Base-by-base conservation (phyloP, 116 monocot genomes). In the Cymodocea nodosa region DNA sequence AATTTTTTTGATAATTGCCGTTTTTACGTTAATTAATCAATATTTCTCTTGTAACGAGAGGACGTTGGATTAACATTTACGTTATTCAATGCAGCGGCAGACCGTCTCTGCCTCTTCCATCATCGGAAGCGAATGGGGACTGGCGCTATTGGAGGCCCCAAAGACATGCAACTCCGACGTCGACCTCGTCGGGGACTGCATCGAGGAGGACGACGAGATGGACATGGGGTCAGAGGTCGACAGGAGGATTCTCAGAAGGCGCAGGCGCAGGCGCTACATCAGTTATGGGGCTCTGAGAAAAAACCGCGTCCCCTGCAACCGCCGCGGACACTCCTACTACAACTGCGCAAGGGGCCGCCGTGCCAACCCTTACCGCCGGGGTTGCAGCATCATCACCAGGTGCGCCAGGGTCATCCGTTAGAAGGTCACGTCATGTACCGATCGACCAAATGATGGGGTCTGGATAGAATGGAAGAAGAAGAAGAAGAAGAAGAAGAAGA, bases 311-410 rank as follows among this genome's bases (percentile, higher is more conserved):
- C 93, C 93, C 0, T 93, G 93, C 76, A 78, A 56, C 72, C 65
- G 53, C 30, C 81, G 84, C 0, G 93, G 93, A 8, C 36, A 60
- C 3, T 86, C 93, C 24, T 93, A 93, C 82, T 85, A 85, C 75
- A 83, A 79, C 72, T 93, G 93, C 81, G 63, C 55, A 18, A 25
- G 17, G 13, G 19, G 59, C n/a, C 65, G 36, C 35, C 35, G 58
- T 9, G 93, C 72, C 48, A 93, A 93, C 48, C 89, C 93, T 4
- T 93, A 93, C 69, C 66, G 75, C 14, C 85, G 93, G 30, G 80
- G 83, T 11, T 93, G 93, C 80, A 77, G 71, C 54, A 70, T 64
- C 50, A 93, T 93, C 75, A 86, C 85, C 24, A 39, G 56, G 15
- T 87, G 87, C 67, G 63, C 71, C 22, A 77, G 74, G 39, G 15